Evolutionary conservation across 345 rosid genomes (phyloP), one percentile per base, ranked within the genome.

Genomic region (Citrus unshiu): DNA sequence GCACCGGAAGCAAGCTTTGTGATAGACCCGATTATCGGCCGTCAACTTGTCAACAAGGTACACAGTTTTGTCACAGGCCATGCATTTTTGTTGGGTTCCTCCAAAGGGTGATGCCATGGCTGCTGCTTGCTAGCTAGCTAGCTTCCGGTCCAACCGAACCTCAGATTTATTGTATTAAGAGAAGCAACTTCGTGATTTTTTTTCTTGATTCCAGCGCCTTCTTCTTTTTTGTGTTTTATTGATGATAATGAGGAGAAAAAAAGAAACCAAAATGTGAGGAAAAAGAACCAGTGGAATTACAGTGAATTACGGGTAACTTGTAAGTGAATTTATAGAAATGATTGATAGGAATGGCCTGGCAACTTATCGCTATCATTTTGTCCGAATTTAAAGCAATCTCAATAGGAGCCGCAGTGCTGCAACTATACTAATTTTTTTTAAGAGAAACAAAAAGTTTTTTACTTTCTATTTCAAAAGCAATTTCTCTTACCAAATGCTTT

Each of bases 1-100:
- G 88, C 93, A 91, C 34, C 90, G 79, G 80, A 91, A 91, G 83
- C 95, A 91, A 65, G 90, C 81, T 81, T 87, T 89, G 70, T 91
- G 91, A 68, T 51, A 91, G 69, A 84, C 66, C 76, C 93, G 81
- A 76, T 84, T 88, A 75, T 89, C 85, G 30, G 89, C 91, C 1
- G 87, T 59, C 27, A 91, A 61, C 79, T 87, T 89, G 40, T 89
- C 95, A 9, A 91, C 95, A 75, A 88, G 81, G 79, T 91, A 91
- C 65, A 91, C 90, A 2, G 93, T 89, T 71, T 83, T 91, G 27
- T 85, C 85, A 81, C 95, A 91, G 18, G 90, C 89, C 77, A 54
- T 83, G 78, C 93, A 89, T 84, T 88, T 91, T 60, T 89, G 89
- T 73, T 85, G 89, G 21, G 88, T 86, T 35, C 89, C 88, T 56